Evolutionary conservation across 108 stramenopile genomes (phyloP).

Genomic region (Nitzschia sp.): DNA sequence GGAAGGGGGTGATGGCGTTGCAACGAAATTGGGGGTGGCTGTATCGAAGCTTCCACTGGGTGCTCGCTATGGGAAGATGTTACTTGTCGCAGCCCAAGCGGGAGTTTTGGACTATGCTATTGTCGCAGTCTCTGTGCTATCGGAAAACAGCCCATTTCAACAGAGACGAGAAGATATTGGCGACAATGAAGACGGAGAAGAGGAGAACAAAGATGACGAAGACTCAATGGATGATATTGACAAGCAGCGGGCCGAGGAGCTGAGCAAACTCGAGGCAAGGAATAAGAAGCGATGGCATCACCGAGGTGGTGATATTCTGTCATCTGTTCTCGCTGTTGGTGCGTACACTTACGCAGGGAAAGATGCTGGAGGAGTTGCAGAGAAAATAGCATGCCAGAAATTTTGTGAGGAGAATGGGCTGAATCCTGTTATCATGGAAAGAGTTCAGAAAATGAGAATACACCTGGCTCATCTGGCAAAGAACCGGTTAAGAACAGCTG

Average conservation of each 20-base stretch:
- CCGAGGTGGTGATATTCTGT: constrained; percentile 74
- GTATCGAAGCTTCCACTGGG: constrained; percentile 83
- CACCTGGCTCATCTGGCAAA: constrained; percentile 80
- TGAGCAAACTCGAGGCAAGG: constrained; percentile 35
- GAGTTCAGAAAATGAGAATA: constrained; percentile 79
- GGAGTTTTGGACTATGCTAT: constrained; percentile 85
- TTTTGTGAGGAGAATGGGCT: constrained; percentile 89
- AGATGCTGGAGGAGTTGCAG: constrained; percentile 72
- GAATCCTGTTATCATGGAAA: constrained; percentile 65
- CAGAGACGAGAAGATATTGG: constrained; percentile 17
- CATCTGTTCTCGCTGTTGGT: constrained; percentile 76
- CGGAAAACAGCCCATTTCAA: constrained; percentile 74
- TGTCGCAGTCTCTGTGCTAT: constrained; percentile 70
- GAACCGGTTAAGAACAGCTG: constrained; percentile 57
- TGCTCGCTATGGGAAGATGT: constrained; percentile 85
- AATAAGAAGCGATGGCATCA: constrained; percentile 68
- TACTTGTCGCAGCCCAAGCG: constrained; percentile 82
- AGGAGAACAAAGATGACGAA: constrained; percentile 31
- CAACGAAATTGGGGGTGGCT: constrained; percentile 73
- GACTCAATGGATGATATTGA: constrained; percentile 59
- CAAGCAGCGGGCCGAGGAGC: constrained; percentile 35
- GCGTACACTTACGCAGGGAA: constrained; percentile 83
- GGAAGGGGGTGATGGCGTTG: constrained; percentile 73
- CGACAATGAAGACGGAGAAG: constrained; percentile 38
- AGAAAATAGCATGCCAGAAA: constrained; percentile 56